Conservation (phyloP, 1,139 yeast species). For the Hemisphaericaspora lyxosophila region DNA sequence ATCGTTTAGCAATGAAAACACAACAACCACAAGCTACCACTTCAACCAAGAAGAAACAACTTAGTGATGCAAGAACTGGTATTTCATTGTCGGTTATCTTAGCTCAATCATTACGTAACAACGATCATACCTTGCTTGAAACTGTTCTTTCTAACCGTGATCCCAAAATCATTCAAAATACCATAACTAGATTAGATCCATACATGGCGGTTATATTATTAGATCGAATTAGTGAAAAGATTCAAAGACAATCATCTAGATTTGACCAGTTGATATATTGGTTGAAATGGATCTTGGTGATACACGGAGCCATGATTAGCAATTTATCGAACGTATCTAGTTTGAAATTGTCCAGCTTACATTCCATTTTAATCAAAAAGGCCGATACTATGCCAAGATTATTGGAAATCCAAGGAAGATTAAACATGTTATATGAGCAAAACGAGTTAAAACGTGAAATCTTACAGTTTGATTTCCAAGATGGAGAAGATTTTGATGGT, state of each 20-base stretch:
- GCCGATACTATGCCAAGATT: constrained; percentile 77
- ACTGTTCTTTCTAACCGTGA: constrained; percentile 78
- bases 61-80: constrained; percentile 42
- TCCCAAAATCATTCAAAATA: constrained; percentile 67
- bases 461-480: constrained; percentile 26
- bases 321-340: constrained; percentile 64
- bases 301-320: constrained; percentile 80
- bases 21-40: constrained; percentile 26
- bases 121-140: constrained; percentile 72
- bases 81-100: constrained; percentile 67
- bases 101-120: constrained; percentile 69
- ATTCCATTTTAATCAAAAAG: constrained; percentile 71
- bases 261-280: constrained; percentile 80
- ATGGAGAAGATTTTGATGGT: constrained; percentile 22
- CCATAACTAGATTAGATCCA: constrained; percentile 70
- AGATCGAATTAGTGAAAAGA: constrained; percentile 81
- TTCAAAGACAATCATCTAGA: constrained; percentile 62
- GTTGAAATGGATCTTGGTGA: constrained; percentile 90
- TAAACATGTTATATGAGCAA: constrained; percentile 71
- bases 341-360: constrained; percentile 70
- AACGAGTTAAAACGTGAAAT: constrained; percentile 64
- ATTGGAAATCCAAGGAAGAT: constrained; percentile 78
- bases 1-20: constrained; percentile 38
- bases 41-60: constrained; percentile 21
- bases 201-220: constrained; percentile 70